phyloP scores from a whole-genome alignment of 2,329 filamentous ascomycete genomes.

The Colletotrichum navitas region DNA sequence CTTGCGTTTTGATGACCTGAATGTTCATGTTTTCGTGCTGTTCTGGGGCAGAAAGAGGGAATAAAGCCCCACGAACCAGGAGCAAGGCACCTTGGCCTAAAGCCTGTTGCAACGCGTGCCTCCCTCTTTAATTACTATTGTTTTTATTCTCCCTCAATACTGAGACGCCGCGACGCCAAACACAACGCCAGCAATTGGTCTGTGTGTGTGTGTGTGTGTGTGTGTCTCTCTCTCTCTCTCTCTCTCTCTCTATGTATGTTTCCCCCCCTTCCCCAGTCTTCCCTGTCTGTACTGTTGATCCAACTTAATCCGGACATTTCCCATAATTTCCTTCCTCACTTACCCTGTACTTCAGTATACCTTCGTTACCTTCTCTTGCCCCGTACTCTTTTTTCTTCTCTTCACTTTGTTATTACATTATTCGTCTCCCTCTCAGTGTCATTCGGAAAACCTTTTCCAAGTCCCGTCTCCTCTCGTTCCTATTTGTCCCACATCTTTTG shows the following conservation, averaged over 20 bases:
- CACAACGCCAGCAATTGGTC: conserved; percentile 5
- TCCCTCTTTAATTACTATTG: neutral
- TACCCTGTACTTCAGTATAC: neutral
- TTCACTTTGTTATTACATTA: neutral
- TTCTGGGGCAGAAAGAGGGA: neutral
- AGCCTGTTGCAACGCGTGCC: neutral
- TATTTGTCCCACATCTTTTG: conserved; percentile 1
- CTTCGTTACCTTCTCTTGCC: neutral
- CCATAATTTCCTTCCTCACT: neutral
- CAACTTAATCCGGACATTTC: conserved; percentile 2
- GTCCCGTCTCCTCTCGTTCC: neutral
- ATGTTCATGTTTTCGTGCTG: neutral
- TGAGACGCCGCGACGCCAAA: neutral
- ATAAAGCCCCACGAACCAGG: neutral
- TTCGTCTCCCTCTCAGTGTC: neutral
- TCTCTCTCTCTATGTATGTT: neutral
- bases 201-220: neutral
- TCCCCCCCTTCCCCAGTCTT: neutral
- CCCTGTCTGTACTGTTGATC: neutral
- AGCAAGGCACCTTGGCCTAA: neutral
- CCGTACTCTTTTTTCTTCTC: no score
- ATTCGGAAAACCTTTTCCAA: neutral
- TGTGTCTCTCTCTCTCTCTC: no score
- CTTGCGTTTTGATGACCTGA: neutral
- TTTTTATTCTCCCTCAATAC: neutral